phyloP scores from a whole-genome alignment of 805 yeast genomes.

The Wickerhamomyces sydowiorum region DNA sequence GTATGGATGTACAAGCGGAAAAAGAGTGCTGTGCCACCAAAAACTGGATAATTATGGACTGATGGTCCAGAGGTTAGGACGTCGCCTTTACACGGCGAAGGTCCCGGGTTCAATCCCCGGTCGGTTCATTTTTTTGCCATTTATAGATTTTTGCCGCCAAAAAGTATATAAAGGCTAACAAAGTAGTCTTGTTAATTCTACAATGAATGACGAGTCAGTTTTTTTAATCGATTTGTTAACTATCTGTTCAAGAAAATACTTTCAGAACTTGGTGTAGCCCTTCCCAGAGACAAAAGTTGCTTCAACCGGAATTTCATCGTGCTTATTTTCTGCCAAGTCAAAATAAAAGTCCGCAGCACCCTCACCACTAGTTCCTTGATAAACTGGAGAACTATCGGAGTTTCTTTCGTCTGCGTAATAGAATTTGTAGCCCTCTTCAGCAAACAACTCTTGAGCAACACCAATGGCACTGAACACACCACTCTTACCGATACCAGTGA shows the following conservation, averaged over 20 bases:
- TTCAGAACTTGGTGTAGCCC: conserved; percentile 2
- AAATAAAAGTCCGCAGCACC: conserved; percentile 4
- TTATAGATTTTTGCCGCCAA: not conserved
- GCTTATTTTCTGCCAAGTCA: conserved; percentile 2
- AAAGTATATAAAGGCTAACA: no score
- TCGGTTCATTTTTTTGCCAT: conserved; percentile 13
- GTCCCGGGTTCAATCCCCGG: conserved; percentile 22
- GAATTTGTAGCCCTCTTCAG: not conserved
- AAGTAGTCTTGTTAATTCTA: no score
- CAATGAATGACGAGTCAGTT: no score
- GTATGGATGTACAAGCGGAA: no score
- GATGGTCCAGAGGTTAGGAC: conserved; percentile 22
- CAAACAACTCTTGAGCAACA: conserved; percentile 1
- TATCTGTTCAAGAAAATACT: no score
- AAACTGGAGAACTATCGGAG: not conserved
- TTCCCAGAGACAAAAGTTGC: conserved; percentile 3
- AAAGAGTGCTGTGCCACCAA: not conserved
- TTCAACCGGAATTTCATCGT: conserved; percentile 2
- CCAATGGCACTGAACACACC: not conserved
- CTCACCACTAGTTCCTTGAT: not conserved
- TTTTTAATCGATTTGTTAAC: no score
- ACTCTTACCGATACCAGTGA: conserved; percentile 2
- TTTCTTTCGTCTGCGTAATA: conserved; percentile 4
- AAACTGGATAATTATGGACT: conserved; percentile 7
- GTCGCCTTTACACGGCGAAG: conserved; percentile 22